Conservation (phyloP, 2,329 filamentous ascomycete genomes). For the Cladosporium sp. region DNA sequence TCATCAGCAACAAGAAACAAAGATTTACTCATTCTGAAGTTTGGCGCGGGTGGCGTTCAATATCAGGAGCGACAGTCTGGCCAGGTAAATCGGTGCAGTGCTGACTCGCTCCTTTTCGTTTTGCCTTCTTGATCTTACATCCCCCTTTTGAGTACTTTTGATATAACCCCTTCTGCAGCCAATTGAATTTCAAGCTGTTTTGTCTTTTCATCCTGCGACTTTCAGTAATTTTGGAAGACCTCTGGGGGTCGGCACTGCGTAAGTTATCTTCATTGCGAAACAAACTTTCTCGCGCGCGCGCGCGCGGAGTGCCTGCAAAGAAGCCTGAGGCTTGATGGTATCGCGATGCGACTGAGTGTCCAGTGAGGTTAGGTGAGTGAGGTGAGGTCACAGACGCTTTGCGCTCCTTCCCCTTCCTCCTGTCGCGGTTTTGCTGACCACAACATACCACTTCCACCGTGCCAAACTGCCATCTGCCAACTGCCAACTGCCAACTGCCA, state of each 20-base stretch:
- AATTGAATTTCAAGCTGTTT: slow-evolving; percentile 11
- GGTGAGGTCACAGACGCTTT: neutral
- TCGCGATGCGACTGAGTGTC: neutral
- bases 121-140: slow-evolving; percentile 10
- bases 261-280: no score
- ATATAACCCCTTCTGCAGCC: slow-evolving; percentile 10
- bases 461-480: no score
- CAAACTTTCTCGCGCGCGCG: no score
- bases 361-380: neutral
- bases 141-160: slow-evolving; percentile 10
- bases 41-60: slow-evolving; percentile 10
- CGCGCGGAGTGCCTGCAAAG: neutral
- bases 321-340: neutral
- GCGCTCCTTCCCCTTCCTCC: neutral
- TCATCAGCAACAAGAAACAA: neutral
- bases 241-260: no score
- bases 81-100: slow-evolving; percentile 7
- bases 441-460: neutral
- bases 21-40: slow-evolving; percentile 11
- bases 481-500: neutral
- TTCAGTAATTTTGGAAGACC: neutral
- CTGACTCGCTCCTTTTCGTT: slow-evolving; percentile 8
- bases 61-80: neutral
- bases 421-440: neutral
- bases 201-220: neutral